phyloP scores from a whole-genome alignment of 163 green algal species.

The Scenedesmus sp. region DNA sequence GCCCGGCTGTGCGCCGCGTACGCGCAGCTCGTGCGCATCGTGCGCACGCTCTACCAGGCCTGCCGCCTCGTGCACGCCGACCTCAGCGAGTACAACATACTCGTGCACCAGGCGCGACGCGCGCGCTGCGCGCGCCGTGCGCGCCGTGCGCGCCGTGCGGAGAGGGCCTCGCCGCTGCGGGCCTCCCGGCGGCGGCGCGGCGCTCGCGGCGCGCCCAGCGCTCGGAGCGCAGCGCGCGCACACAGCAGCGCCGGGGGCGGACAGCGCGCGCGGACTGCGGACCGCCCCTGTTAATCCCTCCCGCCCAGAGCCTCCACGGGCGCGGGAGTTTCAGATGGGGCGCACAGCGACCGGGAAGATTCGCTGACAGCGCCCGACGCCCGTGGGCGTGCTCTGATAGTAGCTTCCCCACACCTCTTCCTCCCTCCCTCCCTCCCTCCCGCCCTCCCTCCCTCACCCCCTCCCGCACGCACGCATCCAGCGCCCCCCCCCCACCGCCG shows the following conservation, averaged over 20 bases:
- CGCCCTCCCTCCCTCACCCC: too few relatives aligned
- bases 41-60: slow-evolving; percentile 90
- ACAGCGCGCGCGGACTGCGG: too few relatives aligned
- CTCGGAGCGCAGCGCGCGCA: too few relatives aligned
- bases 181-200: too few relatives aligned
- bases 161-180: too few relatives aligned
- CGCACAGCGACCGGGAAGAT: slow-evolving; percentile 2
- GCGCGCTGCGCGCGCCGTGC: too few relatives aligned
- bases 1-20: slow-evolving; percentile 76
- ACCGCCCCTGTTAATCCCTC: slow-evolving; percentile 8
- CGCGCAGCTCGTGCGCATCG: slow-evolving; percentile 83
- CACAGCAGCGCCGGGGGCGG: too few relatives aligned
- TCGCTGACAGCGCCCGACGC: not conserved
- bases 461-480: too few relatives aligned
- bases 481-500: too few relatives aligned
- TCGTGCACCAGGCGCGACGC: slow-evolving; percentile 86
- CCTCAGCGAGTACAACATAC: slow-evolving; percentile 98
- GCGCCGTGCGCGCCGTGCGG: too few relatives aligned
- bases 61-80: slow-evolving; percentile 98
- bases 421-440: not conserved
- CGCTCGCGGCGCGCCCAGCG: too few relatives aligned
- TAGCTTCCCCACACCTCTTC: not conserved
- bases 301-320: not conserved
- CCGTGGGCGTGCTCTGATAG: slow-evolving; percentile 8
- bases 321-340: slow-evolving; percentile 6